Base-by-base conservation (phyloP, 192 early-diverging fungal species). In the Coemansia sp. region DNA sequence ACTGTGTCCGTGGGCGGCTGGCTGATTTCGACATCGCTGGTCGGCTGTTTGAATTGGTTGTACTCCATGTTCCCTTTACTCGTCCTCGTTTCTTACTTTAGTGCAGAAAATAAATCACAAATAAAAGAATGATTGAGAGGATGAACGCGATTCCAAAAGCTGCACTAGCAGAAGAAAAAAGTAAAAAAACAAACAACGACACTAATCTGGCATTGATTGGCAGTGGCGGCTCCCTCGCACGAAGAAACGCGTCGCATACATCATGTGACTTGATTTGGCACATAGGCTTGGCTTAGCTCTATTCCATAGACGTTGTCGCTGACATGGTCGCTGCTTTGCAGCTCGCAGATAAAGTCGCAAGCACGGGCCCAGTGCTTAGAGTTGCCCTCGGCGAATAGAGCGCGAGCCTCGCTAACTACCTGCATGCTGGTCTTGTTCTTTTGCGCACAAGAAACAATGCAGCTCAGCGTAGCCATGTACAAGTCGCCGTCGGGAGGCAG, bases 1-100 rank as follows among this genome's bases (percentile, higher is more conserved):
- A 98, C 88, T 20, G 88, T 74, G 70, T 96, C 94, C 24, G 85
- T 69, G 31, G 94, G 94, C 54, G 91, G 86, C 46, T 85, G 79
- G 47, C 46, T 81, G 42, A 81, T 81, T 75, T 81, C 45, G 74
- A 78, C 59, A 89, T 84, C 60, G 19, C 64, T 69, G 42, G 63
- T 64, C 24, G 60, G 51, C 67, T 79, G 76, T 63, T 67, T 64
- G 62, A 68, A 60, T 49, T 58, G 66, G 68, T 68, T 69, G 51
- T 42, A 54, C 32, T 24, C 38, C 27, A 59, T 49, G 46, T 59
- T 60, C 58, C 25, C 57, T 60, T 39, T 43, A 59, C 32, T 19
- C 25, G 20, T 24, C 40, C 59, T 43, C 38, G 59, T 29, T 42
- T n/a, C n/a, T n/a, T n/a, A n/a, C 32, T 54, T 54, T 17, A 32